phyloP scores from a whole-genome alignment of 805 yeast species.

The Pichia phayaonensis region DNA sequence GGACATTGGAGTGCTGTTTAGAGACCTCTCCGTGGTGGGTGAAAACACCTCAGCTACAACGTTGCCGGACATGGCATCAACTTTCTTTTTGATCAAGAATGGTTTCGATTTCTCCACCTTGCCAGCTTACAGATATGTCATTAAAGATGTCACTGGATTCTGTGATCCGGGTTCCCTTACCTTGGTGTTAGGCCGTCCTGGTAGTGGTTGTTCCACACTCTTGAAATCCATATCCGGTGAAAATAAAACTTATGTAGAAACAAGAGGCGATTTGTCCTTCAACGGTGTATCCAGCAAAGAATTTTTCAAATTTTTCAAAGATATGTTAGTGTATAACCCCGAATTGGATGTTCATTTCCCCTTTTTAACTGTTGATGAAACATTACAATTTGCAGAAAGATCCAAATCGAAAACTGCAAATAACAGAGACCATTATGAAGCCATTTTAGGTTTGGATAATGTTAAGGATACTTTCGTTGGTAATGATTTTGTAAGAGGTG shows the following conservation, averaged over 20 bases:
- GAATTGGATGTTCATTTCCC: conserved; percentile 54
- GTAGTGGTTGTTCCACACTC: conserved; percentile 57
- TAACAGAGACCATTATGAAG: conserved; percentile 40
- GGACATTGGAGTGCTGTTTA: not conserved
- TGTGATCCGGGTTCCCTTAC: conserved; percentile 46
- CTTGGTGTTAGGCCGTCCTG: conserved; percentile 51
- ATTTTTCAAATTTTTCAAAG: conserved; percentile 38
- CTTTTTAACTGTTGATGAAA: conserved; percentile 44
- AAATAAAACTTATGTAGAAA: conserved; percentile 30
- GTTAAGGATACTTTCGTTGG: conserved; percentile 59
- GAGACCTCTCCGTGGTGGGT: not conserved
- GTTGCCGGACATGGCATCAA: not conserved
- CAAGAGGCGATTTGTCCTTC: conserved; percentile 35
- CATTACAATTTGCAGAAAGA: conserved; percentile 45
- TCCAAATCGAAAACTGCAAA: conserved; percentile 43
- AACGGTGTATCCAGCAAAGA: conserved; percentile 42
- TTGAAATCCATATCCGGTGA: conserved; percentile 40
- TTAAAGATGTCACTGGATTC: conserved; percentile 18
- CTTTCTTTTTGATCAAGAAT: conserved; percentile 8
- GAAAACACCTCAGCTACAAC: not conserved
- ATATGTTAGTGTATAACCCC: conserved; percentile 45
- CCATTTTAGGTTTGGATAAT: conserved; percentile 51
- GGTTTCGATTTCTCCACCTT: conserved; percentile 17
- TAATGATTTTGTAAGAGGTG: conserved; percentile 62
- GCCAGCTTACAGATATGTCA: conserved; percentile 16